Evolutionary conservation across 306 rosid species (phyloP).

Genomic region (Phaseolus lunatus): DNA sequence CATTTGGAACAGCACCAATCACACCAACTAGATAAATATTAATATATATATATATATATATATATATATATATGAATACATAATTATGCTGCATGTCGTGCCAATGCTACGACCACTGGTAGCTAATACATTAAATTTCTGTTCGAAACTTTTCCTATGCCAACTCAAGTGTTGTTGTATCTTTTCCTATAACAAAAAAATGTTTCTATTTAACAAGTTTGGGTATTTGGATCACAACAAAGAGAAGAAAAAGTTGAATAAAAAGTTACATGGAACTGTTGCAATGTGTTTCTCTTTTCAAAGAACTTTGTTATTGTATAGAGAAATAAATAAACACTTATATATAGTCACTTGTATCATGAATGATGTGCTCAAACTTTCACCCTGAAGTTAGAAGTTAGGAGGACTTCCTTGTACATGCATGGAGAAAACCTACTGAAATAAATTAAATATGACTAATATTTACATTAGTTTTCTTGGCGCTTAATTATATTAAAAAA

Average conservation of each 20-base stretch:
- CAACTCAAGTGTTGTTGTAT: slow-evolving; percentile 19
- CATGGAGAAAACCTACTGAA: too few species aligned
- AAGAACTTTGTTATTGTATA: too few species aligned
- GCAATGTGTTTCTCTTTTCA: too few species aligned
- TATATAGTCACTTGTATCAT: too few species aligned
- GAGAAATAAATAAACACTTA: too few species aligned
- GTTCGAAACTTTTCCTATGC: slow-evolving; percentile 7
- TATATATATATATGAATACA: background rate
- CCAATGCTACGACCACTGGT: slow-evolving; percentile 33
- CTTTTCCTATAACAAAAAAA: slow-evolving; percentile 2
- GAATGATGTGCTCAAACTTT: too few species aligned
- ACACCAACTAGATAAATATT: background rate
- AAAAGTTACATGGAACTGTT: background rate
- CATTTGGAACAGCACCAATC: slow-evolving; percentile 73
- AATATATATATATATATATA: too few species aligned
- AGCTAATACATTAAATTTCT: slow-evolving; percentile 13
- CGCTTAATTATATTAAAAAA: too few species aligned
- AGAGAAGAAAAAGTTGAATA: background rate
- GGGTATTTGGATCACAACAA: background rate
- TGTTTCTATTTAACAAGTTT: background rate
- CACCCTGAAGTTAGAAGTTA: too few species aligned
- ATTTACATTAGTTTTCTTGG: too few species aligned
- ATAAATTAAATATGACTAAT: too few species aligned
- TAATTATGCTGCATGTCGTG: slow-evolving; percentile 6
- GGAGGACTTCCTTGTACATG: too few species aligned